Evolutionary conservation across 75 land plant genomes (phyloP).

Genomic region (Cunninghamia lanceolata): DNA sequence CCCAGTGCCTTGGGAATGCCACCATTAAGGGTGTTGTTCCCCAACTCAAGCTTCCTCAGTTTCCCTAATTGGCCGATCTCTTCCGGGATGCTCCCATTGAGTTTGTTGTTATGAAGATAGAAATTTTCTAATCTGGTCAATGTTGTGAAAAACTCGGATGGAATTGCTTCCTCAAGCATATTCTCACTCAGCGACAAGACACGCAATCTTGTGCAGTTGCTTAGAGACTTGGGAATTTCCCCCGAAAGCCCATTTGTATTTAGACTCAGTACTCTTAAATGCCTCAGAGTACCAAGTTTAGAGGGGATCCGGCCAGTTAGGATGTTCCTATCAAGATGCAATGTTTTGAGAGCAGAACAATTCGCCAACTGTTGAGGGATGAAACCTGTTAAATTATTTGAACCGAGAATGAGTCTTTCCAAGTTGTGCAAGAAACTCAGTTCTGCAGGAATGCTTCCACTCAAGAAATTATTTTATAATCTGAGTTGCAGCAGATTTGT

Average conservation of each 20-base stretch:
- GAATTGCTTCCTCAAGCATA: too few relatives aligned
- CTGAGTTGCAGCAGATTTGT: slow-evolving; percentile 7
- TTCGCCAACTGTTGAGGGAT: slow-evolving; percentile 18
- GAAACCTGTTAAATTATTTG: slow-evolving; percentile 14
- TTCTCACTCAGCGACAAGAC: neutral
- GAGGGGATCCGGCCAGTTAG: slow-evolving; percentile 22
- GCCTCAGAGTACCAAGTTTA: slow-evolving; percentile 8
- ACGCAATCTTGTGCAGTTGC: neutral
- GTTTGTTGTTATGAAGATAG: too few relatives aligned
- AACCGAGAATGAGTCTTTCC: slow-evolving; percentile 4
- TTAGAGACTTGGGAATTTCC: slow-evolving; percentile 1
- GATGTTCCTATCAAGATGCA: slow-evolving; percentile 17
- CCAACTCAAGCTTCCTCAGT: slow-evolving; percentile 5
- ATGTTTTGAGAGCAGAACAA: slow-evolving; percentile 5
- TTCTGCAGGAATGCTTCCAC: slow-evolving; percentile 12
- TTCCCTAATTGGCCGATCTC: neutral
- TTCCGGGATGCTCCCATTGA: too few relatives aligned
- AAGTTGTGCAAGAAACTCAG: slow-evolving; percentile 11
- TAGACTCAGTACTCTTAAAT: slow-evolving; percentile 19
- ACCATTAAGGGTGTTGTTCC: neutral
- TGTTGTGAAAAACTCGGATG: too few relatives aligned
- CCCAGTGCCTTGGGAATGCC: too few relatives aligned
- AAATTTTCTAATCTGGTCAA: too few relatives aligned
- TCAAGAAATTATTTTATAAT: slow-evolving; percentile 10
- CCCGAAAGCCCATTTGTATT: slow-evolving; percentile 20